Evolutionary conservation across 768 basidiomycete genomes (phyloP), one percentile per base, ranked within the genome.

Genomic region (Boletus speciosus): DNA sequence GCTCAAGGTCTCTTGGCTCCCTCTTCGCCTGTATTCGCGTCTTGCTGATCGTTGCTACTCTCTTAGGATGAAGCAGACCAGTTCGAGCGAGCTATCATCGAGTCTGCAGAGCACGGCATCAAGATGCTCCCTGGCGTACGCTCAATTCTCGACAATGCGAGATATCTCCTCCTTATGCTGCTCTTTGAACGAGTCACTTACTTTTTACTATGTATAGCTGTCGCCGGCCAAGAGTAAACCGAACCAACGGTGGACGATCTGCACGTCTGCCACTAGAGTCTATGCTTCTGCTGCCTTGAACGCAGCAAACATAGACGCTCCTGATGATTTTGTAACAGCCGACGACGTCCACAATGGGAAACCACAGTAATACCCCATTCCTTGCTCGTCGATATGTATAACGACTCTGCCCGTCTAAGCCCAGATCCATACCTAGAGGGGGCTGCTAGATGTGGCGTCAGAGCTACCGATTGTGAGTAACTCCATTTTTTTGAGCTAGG

Each of bases 371-470:
- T 77, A 48, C 23, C 23, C 51, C 34, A 21, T 54, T 41, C 14
- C 23, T 49, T 23, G 11, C 16, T 43, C 12, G 6, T 44, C 29
- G 40, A 47, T 14, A 36, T 49, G 35, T 43, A 36, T 59, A 42
- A 49, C 29, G 42, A 60, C 34, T 9, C 29, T 47, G 21, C 19
- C 10, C 21, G 8, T 40, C 29, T 2, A 49, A 84, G 85, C 63
- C 93, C 95, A 10, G 94, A 95, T 61, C 95, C 95, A 1, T 98
- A 96, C 73, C 74, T 97, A 36, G 80, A 88, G 40, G 95, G 93
- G 10, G 93, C 94, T 21, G 73, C 85, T 66, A 76, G 76, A 55
- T 85, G 86, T 60, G 80, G 81, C 2, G 82, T 86, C 21, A 76
- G 81, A 42, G 81, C 86, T 12, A 46, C 43, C 16, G 54, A 61